Evolutionary conservation across 1,284 basidiomycete genomes (phyloP).

Genomic region (Sanghuangporus sanghuang): DNA sequence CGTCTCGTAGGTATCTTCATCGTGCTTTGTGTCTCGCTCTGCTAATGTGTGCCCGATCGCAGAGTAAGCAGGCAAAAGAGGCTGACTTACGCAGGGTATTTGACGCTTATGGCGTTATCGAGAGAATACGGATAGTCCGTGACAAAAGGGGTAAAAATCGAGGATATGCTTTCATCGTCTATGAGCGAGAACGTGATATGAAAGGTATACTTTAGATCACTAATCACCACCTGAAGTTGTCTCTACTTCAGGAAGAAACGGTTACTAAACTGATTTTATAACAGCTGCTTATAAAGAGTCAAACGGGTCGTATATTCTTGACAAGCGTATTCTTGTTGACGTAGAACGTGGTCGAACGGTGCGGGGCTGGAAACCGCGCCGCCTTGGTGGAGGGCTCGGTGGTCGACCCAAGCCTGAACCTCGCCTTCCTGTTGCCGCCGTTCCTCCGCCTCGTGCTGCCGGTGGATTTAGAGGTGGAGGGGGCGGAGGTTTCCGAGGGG

Average conservation of each 20-base stretch:
- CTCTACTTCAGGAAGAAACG: constrained; percentile 17
- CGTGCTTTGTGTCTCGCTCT: constrained; percentile 15
- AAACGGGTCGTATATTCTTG: constrained; percentile 94
- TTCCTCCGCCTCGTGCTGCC: constrained; percentile 33
- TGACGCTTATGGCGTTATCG: constrained; percentile 92
- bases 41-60: constrained; percentile 19
- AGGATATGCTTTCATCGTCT: constrained; percentile 97
- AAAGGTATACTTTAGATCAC: constrained; percentile 60
- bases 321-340: constrained; percentile 93
- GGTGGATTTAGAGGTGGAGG: constrained; percentile 24
- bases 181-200: constrained; percentile 98
- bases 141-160: constrained; percentile 84
- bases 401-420: constrained; percentile 85
- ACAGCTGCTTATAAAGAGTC: constrained; percentile 98
- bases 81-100: constrained; percentile 91
- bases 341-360: constrained; percentile 98
- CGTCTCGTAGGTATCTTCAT: constrained; percentile 60
- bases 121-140: constrained; percentile 85
- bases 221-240: constrained; percentile 16
- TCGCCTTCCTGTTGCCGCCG: constrained; percentile 35
- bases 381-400: constrained; percentile 92
- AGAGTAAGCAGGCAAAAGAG: constrained; percentile 89
- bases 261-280: constrained; percentile 5
- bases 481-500: constrained; percentile 19
- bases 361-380: constrained; percentile 95